phyloP scores from a whole-genome alignment of 805 yeast species.

The Wickerhamomyces sydowiorum region DNA sequence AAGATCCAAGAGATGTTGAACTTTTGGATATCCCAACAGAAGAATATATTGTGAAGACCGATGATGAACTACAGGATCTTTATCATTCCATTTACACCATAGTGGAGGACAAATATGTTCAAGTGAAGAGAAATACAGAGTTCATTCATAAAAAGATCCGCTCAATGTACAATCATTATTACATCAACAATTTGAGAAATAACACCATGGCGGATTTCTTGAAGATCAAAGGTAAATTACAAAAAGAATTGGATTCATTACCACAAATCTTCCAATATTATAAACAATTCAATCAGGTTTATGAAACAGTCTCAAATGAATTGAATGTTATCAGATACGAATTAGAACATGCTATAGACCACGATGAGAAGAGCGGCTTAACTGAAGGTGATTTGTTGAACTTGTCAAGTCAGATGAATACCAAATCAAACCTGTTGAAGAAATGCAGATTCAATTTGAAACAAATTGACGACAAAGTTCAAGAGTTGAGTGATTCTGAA shows the following conservation, averaged over 20 bases:
- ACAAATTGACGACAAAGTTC: slow-evolving; percentile 8
- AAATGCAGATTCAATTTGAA: slow-evolving; percentile 11
- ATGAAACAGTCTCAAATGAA: slow-evolving; percentile 1
- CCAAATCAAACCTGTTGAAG: not conserved
- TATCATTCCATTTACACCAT: slow-evolving; percentile 5
- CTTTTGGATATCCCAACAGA: not conserved
- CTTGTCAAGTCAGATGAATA: slow-evolving; percentile 3
- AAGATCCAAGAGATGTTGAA: slow-evolving; percentile 3
- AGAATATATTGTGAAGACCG: slow-evolving; percentile 1
- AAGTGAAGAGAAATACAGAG: slow-evolving; percentile 13
- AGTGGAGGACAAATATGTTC: slow-evolving; percentile 15
- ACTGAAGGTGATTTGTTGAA: not conserved
- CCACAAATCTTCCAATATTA: slow-evolving; percentile 6
- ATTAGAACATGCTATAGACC: not conserved
- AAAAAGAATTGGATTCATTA: slow-evolving; percentile 4
- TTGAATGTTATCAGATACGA: not conserved
- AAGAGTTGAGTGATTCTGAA: slow-evolving; percentile 9
- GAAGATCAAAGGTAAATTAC: slow-evolving; percentile 10
- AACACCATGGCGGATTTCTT: slow-evolving; percentile 13
- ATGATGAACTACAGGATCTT: slow-evolving; percentile 10
- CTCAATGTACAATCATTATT: slow-evolving; percentile 12
- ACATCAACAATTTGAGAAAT: slow-evolving; percentile 15
- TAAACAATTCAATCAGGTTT: slow-evolving; percentile 9
- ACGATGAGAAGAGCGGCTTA: not conserved
- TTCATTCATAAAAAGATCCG: slow-evolving; percentile 15